Conservation (phyloP, 208 protist genomes). For the Crithidia brevicula region DNA sequence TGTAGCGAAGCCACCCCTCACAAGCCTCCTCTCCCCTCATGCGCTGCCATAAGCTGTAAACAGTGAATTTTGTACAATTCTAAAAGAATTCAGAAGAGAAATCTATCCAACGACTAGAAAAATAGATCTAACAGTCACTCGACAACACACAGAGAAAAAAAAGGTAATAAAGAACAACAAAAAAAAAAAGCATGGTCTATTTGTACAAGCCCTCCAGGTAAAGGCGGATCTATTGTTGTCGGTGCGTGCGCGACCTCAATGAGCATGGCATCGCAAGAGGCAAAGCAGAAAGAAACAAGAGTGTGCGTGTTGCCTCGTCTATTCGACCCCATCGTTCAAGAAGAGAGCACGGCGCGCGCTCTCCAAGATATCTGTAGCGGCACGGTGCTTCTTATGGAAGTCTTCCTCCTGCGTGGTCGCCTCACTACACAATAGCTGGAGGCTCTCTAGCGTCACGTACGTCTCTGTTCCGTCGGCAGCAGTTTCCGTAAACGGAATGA, state of each 20-base stretch:
- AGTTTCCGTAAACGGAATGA: constrained; percentile 67
- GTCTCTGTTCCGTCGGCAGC: constrained; percentile 37
- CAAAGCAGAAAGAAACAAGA: no score
- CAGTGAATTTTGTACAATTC: no score
- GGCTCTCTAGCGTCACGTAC: constrained; percentile 63
- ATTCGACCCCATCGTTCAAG: constrained; percentile 16
- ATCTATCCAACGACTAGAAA: no score
- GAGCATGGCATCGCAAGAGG: no score
- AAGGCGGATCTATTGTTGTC: constrained; percentile 4
- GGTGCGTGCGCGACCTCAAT: not conserved
- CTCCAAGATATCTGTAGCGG: constrained; percentile 55
- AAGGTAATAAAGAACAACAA: not conserved
- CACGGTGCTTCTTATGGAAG: constrained; percentile 46
- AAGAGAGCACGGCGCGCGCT: constrained; percentile 55
- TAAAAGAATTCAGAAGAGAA: no score
- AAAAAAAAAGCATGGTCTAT: not conserved
- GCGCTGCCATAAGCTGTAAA: no score
- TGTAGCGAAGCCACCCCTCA: no score
- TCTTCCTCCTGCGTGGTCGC: constrained; percentile 53
- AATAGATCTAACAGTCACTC: no score
- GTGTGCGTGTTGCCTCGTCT: no score
- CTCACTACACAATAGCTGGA: constrained; percentile 60
- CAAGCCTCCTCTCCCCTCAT: no score
- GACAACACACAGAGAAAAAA: not conserved
- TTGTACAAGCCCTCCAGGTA: constrained; percentile 1